Conservation (phyloP, 345 rosid genomes). For the Eucalyptus curtisii region DNA sequence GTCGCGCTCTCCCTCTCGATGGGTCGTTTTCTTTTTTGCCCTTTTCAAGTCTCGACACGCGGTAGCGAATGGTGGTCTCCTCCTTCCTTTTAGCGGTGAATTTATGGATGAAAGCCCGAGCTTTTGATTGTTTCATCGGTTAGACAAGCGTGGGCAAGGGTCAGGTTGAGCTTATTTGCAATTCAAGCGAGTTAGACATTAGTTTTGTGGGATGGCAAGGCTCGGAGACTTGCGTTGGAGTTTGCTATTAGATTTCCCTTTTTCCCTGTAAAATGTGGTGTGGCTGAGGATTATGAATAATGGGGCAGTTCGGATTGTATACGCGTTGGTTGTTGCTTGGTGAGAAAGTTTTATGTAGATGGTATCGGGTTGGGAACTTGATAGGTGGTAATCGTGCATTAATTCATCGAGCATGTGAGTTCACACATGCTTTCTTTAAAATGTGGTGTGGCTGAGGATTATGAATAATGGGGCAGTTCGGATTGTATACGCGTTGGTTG, state of each 20-base stretch:
- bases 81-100: background rate
- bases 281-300: background rate
- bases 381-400: background rate
- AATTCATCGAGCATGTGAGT: background rate
- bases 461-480: background rate
- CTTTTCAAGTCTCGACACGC: background rate
- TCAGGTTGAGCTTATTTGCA: background rate
- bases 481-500: background rate
- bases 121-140: background rate
- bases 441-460: background rate
- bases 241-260: background rate
- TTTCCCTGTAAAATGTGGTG: background rate
- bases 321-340: background rate
- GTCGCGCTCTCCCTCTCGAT: background rate
- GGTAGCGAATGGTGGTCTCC: background rate
- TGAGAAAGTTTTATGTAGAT: background rate
- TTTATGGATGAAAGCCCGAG: background rate
- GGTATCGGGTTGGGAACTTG: background rate
- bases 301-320: background rate
- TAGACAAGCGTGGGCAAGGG: background rate
- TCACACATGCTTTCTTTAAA: background rate
- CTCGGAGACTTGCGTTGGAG: background rate
- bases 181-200: background rate
- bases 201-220: background rate
- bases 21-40: background rate